phyloP scores from a whole-genome alignment of 2,329 filamentous ascomycete species.

The Penicillium sp. region DNA sequence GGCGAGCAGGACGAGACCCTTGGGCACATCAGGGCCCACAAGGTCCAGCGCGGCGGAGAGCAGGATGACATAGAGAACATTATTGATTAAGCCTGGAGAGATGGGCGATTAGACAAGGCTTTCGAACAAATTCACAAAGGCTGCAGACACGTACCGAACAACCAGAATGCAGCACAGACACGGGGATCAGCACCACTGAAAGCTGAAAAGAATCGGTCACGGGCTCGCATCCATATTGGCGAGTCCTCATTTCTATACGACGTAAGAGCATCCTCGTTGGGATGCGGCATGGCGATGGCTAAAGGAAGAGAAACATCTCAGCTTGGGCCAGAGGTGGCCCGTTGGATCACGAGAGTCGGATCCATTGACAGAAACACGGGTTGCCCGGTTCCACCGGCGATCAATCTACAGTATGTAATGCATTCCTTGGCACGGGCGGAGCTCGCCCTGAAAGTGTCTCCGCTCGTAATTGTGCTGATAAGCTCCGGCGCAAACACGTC shows the following conservation, averaged over 20 bases:
- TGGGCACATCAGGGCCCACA: constrained; percentile 77
- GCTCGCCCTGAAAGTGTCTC: too few relatives aligned
- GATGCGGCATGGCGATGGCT: background rate
- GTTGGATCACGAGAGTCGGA: too few relatives aligned
- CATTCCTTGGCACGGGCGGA: too few relatives aligned
- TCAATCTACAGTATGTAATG: too few relatives aligned
- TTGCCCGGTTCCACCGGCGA: too few relatives aligned
- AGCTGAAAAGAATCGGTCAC: constrained; percentile 56
- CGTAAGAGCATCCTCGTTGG: constrained; percentile 25
- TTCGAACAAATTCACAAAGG: too few relatives aligned
- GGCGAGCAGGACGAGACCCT: constrained; percentile 85
- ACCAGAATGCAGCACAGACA: constrained; percentile 80
- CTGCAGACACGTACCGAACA: constrained; percentile 63
- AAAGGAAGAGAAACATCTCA: too few relatives aligned
- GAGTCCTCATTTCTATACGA: constrained; percentile 44
- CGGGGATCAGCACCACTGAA: constrained; percentile 63
- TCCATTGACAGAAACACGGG: too few relatives aligned
- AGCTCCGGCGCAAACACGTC: too few relatives aligned
- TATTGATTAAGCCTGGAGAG: constrained; percentile 74
- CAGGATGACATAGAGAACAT: constrained; percentile 95
- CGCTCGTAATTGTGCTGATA: too few relatives aligned
- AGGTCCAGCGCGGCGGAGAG: constrained; percentile 92
- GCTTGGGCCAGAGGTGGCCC: too few relatives aligned
- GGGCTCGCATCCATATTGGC: constrained; percentile 69
- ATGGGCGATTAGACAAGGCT: background rate